phyloP scores from a whole-genome alignment of 495 filamentous ascomycete genomes.

The Bathelium albidoporum region DNA sequence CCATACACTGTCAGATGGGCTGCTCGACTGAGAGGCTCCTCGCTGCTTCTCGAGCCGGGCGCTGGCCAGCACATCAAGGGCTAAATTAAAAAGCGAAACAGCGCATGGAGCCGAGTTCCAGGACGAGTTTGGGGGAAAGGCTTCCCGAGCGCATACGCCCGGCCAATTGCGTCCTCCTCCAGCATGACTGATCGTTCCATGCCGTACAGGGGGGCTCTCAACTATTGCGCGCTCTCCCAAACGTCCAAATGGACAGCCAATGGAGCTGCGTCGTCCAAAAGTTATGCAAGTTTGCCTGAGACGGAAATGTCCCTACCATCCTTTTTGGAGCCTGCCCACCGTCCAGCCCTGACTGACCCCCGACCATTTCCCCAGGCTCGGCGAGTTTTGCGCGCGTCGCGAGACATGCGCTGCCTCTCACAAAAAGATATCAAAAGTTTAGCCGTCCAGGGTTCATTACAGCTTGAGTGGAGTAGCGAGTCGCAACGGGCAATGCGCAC shows the following conservation, averaged over 20 bases:
- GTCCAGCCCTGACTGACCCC: neutral
- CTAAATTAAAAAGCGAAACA: conserved; percentile 5
- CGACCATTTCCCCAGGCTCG: too few species aligned
- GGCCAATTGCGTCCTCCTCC: neutral
- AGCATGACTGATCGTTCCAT: neutral
- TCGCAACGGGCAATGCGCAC: neutral
- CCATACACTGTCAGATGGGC: neutral
- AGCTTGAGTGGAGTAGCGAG: neutral
- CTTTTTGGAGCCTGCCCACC: neutral
- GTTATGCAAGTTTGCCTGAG: neutral
- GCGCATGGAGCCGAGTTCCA: conserved; percentile 3
- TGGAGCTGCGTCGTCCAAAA: neutral
- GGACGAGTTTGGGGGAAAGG: neutral
- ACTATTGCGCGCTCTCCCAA: neutral
- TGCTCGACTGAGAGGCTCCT: neutral
- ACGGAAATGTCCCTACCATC: neutral
- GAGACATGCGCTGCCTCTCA: neutral
- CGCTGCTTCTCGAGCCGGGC: neutral
- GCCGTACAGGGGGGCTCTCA: neutral
- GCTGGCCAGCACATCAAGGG: neutral
- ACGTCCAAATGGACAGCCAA: neutral
- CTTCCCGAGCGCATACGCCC: conserved; percentile 3
- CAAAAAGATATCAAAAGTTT: neutral
- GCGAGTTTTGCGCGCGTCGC: conserved; percentile 2
- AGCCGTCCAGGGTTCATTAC: neutral